phyloP scores from a whole-genome alignment of 345 rosid genomes.

The Salix purpurea region DNA sequence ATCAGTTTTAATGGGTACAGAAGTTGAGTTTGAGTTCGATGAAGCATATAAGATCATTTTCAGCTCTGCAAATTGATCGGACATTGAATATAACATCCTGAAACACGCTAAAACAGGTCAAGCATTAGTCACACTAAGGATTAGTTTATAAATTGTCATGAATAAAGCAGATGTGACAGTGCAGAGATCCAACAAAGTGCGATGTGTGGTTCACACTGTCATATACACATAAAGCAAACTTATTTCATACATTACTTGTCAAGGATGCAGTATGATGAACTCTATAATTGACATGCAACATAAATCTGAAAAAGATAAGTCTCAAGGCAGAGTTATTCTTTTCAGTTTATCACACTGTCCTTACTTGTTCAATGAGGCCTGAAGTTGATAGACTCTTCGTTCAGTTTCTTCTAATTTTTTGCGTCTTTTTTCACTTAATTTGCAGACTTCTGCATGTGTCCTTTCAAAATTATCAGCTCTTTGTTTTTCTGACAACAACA shows the following conservation, averaged over 20 bases:
- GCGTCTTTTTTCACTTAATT: slow-evolving; percentile 60
- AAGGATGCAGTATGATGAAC: neutral
- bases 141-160: slow-evolving; percentile 2
- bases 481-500: slow-evolving; percentile 55
- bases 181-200: neutral
- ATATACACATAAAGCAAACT: no score
- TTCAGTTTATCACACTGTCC: slow-evolving; percentile 16
- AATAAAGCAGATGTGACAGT: neutral
- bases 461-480: slow-evolving; percentile 74
- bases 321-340: neutral
- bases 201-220: neutral
- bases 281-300: neutral
- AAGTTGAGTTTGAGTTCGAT: slow-evolving; percentile 43
- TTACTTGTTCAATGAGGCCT: slow-evolving; percentile 81
- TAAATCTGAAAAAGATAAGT: neutral
- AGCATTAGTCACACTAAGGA: slow-evolving; percentile 43
- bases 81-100: slow-evolving; percentile 82
- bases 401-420: slow-evolving; percentile 74
- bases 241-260: neutral
- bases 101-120: slow-evolving; percentile 64
- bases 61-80: slow-evolving; percentile 82
- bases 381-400: slow-evolving; percentile 64
- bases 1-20: slow-evolving; percentile 37
- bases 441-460: slow-evolving; percentile 54
- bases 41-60: slow-evolving; percentile 55